These are phyloP conservation scores for Penicillium sp. DNA, from an alignment of 2,329 filamentous ascomycete species.

Conservation along the genomic window DNA sequence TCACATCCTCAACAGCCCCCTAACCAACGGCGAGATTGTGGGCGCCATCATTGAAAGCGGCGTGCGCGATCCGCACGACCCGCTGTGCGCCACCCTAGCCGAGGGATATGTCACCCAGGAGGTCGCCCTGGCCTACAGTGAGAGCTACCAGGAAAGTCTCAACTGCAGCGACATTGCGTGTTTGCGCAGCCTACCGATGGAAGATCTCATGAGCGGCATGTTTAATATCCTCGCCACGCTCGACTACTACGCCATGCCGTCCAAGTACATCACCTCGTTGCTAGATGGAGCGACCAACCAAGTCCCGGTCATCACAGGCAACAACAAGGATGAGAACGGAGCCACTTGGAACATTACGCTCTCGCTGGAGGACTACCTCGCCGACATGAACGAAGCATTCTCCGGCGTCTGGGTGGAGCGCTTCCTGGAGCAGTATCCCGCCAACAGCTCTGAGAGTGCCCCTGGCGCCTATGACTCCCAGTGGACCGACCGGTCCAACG, in stretches of 20 bases:
- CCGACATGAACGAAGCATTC: neutral
- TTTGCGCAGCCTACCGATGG: neutral
- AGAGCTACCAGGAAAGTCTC: neutral
- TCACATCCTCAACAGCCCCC: conserved; percentile 16
- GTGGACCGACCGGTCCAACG: conserved; percentile 23
- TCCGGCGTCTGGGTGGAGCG: conserved; percentile 1
- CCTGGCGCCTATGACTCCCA: conserved; percentile 20
- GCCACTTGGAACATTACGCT: conserved; percentile 21
- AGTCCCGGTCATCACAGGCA: conserved; percentile 28
- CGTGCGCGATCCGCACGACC: neutral
- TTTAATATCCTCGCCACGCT: conserved; percentile 9
- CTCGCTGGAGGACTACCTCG: conserved; percentile 13
- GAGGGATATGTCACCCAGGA: neutral
- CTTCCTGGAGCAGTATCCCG: conserved; percentile 21
- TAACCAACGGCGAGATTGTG: neutral
- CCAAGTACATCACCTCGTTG: conserved; percentile 24
- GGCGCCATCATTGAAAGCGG: neutral
- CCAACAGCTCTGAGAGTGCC: conserved; percentile 11
- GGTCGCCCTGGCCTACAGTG: neutral
- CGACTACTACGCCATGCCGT: conserved; percentile 21
- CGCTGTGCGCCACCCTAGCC: neutral
- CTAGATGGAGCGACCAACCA: conserved; percentile 22
- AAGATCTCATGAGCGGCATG: neutral
- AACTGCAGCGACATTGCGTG: neutral
- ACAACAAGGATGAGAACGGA: conserved; percentile 28